Evolutionary conservation across 768 basidiomycete genomes (phyloP).

Genomic region (Harrya chromipes): DNA sequence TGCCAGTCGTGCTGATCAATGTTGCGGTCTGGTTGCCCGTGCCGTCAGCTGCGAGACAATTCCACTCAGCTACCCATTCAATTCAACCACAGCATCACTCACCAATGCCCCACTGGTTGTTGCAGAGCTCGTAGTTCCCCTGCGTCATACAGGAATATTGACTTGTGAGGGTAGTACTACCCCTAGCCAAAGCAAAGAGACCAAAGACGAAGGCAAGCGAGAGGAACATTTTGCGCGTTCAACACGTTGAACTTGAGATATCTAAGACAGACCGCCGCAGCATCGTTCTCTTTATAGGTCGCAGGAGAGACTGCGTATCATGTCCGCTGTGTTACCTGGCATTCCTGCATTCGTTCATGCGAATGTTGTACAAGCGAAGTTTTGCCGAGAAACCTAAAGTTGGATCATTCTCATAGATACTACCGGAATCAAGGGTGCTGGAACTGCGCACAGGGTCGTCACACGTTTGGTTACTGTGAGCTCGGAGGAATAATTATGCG

Average conservation of each 20-base stretch:
- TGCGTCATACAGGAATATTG: conserved; percentile 43
- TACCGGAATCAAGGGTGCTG: not conserved
- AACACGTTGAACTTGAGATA: not conserved
- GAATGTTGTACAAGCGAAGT: not conserved
- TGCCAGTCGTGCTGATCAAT: conserved; percentile 37
- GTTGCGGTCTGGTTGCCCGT: conserved; percentile 50
- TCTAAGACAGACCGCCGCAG: not conserved
- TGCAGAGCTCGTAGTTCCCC: conserved; percentile 50
- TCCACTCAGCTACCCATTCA: not conserved
- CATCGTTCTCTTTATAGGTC: conserved; percentile 5
- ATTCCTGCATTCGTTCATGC: not conserved
- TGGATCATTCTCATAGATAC: conserved; percentile 4
- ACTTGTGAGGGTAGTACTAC: conserved; percentile 34
- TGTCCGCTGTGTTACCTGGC: not conserved
- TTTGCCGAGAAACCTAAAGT: not conserved
- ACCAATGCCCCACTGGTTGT: conserved; percentile 56
- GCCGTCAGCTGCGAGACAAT: conserved; percentile 35
- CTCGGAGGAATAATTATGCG: not conserved
- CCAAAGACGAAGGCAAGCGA: conserved; percentile 9
- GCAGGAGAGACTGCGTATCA: not conserved
- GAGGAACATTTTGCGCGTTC: conserved; percentile 11
- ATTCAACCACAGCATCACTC: conserved; percentile 6
- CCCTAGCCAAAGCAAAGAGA: conserved; percentile 8
- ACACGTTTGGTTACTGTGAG: conserved; percentile 1
- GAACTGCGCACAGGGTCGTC: not conserved